Evolutionary conservation across 1,284 basidiomycete species (phyloP).

Genomic region (Grifola frondosa): DNA sequence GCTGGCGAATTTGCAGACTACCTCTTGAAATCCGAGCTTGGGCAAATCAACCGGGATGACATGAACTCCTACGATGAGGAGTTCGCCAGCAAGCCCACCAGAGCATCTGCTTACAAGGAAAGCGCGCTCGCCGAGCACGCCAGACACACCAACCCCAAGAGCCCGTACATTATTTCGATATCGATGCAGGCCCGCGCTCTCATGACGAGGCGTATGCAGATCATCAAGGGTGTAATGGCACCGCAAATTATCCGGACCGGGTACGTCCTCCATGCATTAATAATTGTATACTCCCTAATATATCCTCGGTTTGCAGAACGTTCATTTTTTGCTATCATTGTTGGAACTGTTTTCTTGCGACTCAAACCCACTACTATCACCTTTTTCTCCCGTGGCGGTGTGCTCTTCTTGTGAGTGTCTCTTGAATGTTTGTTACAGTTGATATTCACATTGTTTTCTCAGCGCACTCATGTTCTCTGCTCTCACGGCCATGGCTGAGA

Average conservation of each 20-base stretch:
- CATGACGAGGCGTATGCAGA: constrained; percentile 60
- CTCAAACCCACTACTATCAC: constrained; percentile 59
- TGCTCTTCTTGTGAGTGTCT: constrained; percentile 61
- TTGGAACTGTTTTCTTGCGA: constrained; percentile 73
- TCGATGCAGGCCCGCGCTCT: constrained; percentile 58
- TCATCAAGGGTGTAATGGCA: constrained; percentile 52
- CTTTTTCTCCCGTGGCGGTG: constrained; percentile 79
- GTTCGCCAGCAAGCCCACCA: constrained; percentile 25
- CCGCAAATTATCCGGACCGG: constrained; percentile 30
- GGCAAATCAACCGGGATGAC: constrained; percentile 39
- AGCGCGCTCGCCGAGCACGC: constrained; percentile 51
- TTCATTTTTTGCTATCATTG: constrained; percentile 67
- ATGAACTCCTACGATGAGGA: constrained; percentile 40
- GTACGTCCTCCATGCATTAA: constrained; percentile 20
- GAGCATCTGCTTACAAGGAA: constrained; percentile 39
- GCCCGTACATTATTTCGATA: constrained; percentile 20
- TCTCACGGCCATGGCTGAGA: constrained; percentile 61
- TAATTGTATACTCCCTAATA: not conserved
- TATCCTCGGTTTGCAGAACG: constrained; percentile 25
- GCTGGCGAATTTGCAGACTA: constrained; percentile 45
- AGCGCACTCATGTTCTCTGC: constrained; percentile 54
- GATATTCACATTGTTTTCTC: not conserved
- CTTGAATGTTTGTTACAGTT: not conserved
- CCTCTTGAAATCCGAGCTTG: constrained; percentile 41
- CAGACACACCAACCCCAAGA: constrained; percentile 10